A percentile compares a stretch with the other conserved stretches of the same genome.
These are phyloP conservation scores for Chalciporus pseudorubinellus DNA, from an alignment of 768 basidiomycete genomes.

Conservation along the genomic window DNA sequence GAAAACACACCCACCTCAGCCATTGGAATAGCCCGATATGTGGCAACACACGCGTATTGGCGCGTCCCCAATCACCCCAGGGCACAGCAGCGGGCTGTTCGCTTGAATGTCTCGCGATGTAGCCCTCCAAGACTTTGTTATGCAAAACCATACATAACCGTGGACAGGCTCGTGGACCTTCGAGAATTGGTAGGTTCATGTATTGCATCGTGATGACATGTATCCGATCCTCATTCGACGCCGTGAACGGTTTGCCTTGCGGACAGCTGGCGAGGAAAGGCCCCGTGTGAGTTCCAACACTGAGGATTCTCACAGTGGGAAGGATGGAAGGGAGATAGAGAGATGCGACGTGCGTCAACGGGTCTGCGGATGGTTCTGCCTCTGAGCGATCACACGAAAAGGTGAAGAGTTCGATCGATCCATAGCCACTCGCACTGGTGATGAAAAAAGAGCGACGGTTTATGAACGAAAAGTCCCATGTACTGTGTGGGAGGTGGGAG, in stretches of 20 bases:
- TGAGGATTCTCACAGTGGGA: conserved; percentile 10
- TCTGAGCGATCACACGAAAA: conserved; percentile 26
- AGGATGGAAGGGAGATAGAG: conserved; percentile 14
- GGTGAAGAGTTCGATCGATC: conserved; percentile 43
- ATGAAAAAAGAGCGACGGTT: conserved; percentile 42
- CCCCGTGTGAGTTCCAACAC: conserved; percentile 32
- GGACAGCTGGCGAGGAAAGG: conserved; percentile 31
- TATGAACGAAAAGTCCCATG: conserved; percentile 49
- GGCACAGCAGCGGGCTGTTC: conserved; percentile 9
- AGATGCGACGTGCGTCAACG: conserved; percentile 19
- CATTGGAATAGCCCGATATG: conserved; percentile 35
- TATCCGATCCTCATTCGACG: conserved; percentile 24
- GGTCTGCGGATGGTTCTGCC: neutral
- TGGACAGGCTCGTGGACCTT: conserved; percentile 9
- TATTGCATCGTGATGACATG: conserved; percentile 28
- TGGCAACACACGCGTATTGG: conserved; percentile 33
- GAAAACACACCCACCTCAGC: conserved; percentile 33
- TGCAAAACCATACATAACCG: conserved; percentile 32
- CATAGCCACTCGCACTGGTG: conserved; percentile 32
- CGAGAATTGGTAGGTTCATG: neutral
- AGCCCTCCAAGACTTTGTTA: conserved; percentile 29
- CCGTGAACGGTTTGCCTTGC: conserved; percentile 22
- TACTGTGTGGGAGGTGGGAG: conserved; percentile 22
- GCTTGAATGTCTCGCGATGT: conserved; percentile 4
- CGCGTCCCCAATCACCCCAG: conserved; percentile 42